A percentile compares a stretch with the other conserved stretches of the same genome.
Conservation (phyloP, 192 early-diverging fungal species). For the Umbelopsis sp. region DNA sequence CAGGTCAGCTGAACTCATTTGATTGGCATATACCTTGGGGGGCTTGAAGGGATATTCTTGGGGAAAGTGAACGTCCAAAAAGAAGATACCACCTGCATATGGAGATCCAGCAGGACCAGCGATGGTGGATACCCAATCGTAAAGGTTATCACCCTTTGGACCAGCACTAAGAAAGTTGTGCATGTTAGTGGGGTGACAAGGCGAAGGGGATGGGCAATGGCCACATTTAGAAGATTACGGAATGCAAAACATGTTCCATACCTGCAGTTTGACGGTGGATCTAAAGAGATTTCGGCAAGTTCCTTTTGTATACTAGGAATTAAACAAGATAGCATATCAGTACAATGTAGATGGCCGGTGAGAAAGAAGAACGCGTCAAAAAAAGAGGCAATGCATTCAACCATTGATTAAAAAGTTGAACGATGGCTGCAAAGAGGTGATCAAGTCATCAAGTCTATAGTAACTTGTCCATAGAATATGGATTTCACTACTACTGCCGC, state of each 20-base stretch:
- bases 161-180: slow-evolving; percentile 66
- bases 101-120: slow-evolving; percentile 87
- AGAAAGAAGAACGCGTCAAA: slow-evolving; percentile 6
- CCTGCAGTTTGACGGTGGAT: slow-evolving; percentile 93
- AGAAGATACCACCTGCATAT: slow-evolving; percentile 90
- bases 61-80: slow-evolving; percentile 90
- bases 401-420: not conserved
- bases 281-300: slow-evolving; percentile 93
- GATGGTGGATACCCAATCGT: slow-evolving; percentile 96
- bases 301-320: slow-evolving; percentile 88
- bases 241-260: slow-evolving; percentile 25
- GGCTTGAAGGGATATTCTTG: slow-evolving; percentile 96
- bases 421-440: not conserved
- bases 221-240: not conserved
- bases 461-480: not conserved
- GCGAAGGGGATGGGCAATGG: too few relatives aligned
- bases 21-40: slow-evolving; percentile 67
- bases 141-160: slow-evolving; percentile 94
- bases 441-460: too few relatives aligned
- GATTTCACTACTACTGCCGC: not conserved
- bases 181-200: not conserved
- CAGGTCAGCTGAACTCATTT: too few relatives aligned
- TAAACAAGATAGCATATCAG: slow-evolving; percentile 9
- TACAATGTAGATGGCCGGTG: slow-evolving; percentile 13
- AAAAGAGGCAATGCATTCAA: not conserved